These are phyloP conservation scores for Aureobasidium sp. DNA, from an alignment of 2,329 filamentous ascomycete genomes.

Conservation along the genomic window DNA sequence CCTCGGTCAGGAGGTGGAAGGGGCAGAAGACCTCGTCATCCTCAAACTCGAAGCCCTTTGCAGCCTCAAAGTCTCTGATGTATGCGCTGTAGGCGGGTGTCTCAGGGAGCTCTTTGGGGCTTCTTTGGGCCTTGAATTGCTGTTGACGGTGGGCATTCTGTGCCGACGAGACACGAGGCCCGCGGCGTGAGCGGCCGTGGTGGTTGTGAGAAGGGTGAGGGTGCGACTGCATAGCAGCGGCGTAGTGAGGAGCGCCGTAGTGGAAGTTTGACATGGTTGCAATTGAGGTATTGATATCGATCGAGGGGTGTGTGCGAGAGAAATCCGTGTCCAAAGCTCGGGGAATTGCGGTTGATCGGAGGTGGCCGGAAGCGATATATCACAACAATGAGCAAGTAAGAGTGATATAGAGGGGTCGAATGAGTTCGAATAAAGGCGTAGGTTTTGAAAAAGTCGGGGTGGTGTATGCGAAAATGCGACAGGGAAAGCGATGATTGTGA, in stretches of 20 bases:
- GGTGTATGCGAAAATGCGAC: background rate
- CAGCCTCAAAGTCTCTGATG: slow-evolving; percentile 81
- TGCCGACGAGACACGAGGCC: slow-evolving; percentile 67
- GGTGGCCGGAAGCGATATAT: slow-evolving; percentile 15
- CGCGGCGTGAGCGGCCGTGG: slow-evolving; percentile 78
- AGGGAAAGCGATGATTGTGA: background rate
- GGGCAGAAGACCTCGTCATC: slow-evolving; percentile 96
- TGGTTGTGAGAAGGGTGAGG: slow-evolving; percentile 61
- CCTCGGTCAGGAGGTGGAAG: slow-evolving; percentile 75
- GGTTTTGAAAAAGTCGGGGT: background rate
- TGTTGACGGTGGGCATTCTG: slow-evolving; percentile 76
- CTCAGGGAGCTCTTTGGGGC: slow-evolving; percentile 79
- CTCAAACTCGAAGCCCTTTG: slow-evolving; percentile 87
- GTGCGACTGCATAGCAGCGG: slow-evolving; percentile 42
- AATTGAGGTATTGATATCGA: slow-evolving; percentile 13
- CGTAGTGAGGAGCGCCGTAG: slow-evolving; percentile 40
- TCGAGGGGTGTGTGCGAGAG: slow-evolving; percentile 7
- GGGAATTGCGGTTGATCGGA: slow-evolving; percentile 16
- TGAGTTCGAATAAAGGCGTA: background rate
- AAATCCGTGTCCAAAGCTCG: slow-evolving; percentile 14
- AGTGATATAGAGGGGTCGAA: background rate
- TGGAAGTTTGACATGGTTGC: slow-evolving; percentile 42
- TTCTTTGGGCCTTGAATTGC: slow-evolving; percentile 66
- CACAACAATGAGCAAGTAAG: slow-evolving; percentile 14
- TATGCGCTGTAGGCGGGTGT: slow-evolving; percentile 68